Evolutionary conservation across 352 stramenopile genomes (phyloP).

Genomic region (Phytopythium cucurbitacearum): DNA sequence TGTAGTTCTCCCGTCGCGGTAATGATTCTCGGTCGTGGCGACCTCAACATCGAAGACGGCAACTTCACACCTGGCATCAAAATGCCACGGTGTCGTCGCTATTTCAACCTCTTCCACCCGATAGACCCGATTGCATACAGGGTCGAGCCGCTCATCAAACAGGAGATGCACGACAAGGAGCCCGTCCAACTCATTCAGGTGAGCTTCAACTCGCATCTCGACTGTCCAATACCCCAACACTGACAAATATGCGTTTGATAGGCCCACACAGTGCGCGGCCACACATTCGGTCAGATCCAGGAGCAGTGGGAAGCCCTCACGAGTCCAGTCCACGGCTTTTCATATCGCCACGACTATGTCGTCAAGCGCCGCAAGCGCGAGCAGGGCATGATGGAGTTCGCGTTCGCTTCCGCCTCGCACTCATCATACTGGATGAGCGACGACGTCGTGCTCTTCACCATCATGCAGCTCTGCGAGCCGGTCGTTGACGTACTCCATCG

Average conservation of each 20-base stretch:
- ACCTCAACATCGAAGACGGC: constrained; percentile 71
- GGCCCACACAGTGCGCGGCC: constrained; percentile 56
- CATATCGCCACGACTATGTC: constrained; percentile 78
- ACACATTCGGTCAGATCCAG: constrained; percentile 74
- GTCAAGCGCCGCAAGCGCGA: constrained; percentile 71
- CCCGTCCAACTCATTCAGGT: constrained; percentile 80
- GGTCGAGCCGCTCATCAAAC: constrained; percentile 85
- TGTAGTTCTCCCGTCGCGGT: constrained; percentile 73
- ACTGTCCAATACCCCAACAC: not conserved
- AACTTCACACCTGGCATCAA: constrained; percentile 77
- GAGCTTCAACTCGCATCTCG: not conserved
- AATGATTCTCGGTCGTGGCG: constrained; percentile 78
- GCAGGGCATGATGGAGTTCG: constrained; percentile 85
- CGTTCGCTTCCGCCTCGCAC: constrained; percentile 76
- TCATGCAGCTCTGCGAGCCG: constrained; percentile 84
- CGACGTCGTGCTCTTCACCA: constrained; percentile 80
- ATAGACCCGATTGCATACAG: constrained; percentile 91
- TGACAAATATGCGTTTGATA: constrained; percentile 7
- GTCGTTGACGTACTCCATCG: constrained; percentile 77
- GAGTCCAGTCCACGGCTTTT: constrained; percentile 67
- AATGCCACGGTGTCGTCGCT: constrained; percentile 71
- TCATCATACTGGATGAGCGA: constrained; percentile 89
- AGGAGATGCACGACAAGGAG: constrained; percentile 86
- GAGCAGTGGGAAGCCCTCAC: constrained; percentile 69
- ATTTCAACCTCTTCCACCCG: constrained; percentile 91